Evolutionary conservation across 2,329 filamentous ascomycete species (phyloP).

Genomic region (Diplodia sapinea): DNA sequence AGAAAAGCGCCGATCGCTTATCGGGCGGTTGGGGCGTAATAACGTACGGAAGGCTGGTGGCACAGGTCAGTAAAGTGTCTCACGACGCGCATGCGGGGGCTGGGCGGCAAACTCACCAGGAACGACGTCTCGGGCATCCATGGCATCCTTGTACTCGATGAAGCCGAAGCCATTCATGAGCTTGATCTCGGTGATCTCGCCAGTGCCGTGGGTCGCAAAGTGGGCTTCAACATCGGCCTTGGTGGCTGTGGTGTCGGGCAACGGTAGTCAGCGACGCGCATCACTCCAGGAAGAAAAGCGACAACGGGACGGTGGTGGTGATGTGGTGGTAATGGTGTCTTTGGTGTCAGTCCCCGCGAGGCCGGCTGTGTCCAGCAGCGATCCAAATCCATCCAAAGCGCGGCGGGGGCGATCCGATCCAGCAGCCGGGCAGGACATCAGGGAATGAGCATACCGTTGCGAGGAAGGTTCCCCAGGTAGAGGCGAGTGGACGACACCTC

Average conservation of each 20-base stretch:
- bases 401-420: constrained; percentile 28
- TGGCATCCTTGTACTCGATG: constrained; percentile 98
- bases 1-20: constrained; percentile 28
- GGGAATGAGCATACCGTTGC: constrained; percentile 73
- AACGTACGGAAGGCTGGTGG: constrained; percentile 61
- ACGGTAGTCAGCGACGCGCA: constrained; percentile 54
- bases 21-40: constrained; percentile 36
- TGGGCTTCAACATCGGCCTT: constrained; percentile 96
- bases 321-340: constrained; percentile 4
- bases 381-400: constrained; percentile 32
- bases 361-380: constrained; percentile 32
- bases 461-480: constrained; percentile 96
- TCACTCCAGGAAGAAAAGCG: constrained; percentile 32
- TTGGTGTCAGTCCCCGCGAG: constrained; percentile 19
- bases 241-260: constrained; percentile 69
- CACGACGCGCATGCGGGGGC: constrained; percentile 31
- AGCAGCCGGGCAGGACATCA: constrained; percentile 25
- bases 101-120: constrained; percentile 71
- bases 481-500: constrained; percentile 95
- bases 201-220: constrained; percentile 93
- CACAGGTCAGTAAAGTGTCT: constrained; percentile 37
- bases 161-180: constrained; percentile 99
- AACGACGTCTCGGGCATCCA: constrained; percentile 98
- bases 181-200: constrained; percentile 98
- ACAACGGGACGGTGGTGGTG: constrained; percentile 16